Evolutionary conservation across 345 rosid species (phyloP), one percentile per base, ranked within the genome.

Genomic region (Mallotus nudiflorus): DNA sequence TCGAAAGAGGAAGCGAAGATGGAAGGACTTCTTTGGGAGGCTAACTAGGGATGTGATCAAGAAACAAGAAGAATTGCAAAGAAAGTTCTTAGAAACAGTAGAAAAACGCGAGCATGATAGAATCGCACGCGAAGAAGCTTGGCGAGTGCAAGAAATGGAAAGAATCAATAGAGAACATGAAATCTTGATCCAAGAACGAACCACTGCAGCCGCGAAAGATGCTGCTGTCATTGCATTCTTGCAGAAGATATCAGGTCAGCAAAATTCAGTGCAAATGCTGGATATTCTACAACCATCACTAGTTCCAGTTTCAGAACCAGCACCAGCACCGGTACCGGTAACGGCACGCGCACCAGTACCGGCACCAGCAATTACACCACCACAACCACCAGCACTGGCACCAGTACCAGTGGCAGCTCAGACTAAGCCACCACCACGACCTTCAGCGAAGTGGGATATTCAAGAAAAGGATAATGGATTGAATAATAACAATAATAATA

Each of bases 31-130:
- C 72, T 87, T 88, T 31, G 84, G 80, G 60, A 83, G 82, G 73
- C 76, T 91, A 71, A 85, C 89, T 51, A 83, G 77, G 66, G 83
- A 82, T 52, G 87, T 93, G 64, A 75, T 91, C 68, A 84, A 85
- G 82, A 89, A 85, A 74, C 97, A 93, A 79, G 90, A 88, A 78
- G 82, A 81, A 67, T 65, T 91, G 81, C 98, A 91, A 65, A 84
- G 69, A 54, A 84, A 68, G 69, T 84, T 93, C 73, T 29, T 94
- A 65, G 95, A 91, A 75, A 81, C 86, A 0, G 73, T 94, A 29
- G 96, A 88, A 71, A 87, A 70, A 68, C 76, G 77, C 1, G 96
- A 94, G 60, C 82, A 66, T 13, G 92, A 94, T 63, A 83, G 95
- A 79, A 70, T 81, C 11, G 81, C 79, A 0, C 78, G 91, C 11